Conservation (phyloP, 768 basidiomycete genomes). For the Auriculariales sp. region DNA sequence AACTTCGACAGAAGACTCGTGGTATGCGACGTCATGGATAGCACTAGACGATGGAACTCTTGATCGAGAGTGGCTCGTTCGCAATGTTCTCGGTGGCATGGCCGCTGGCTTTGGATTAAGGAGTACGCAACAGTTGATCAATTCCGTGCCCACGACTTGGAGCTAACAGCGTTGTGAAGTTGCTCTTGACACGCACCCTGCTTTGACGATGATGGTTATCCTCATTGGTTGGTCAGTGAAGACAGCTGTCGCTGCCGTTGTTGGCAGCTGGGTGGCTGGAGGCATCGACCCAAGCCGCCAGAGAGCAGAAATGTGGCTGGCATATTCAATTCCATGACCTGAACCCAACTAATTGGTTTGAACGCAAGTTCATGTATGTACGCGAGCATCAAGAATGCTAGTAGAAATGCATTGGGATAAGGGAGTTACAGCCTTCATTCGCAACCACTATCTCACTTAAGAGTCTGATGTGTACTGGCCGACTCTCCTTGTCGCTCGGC, state of each 20-base stretch:
- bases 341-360: too few relatives aligned
- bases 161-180: slow-evolving; percentile 27
- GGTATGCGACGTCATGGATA: too few relatives aligned
- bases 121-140: slow-evolving; percentile 43
- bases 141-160: background rate
- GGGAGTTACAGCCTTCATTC: too few relatives aligned
- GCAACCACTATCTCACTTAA: too few relatives aligned
- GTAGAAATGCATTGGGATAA: too few relatives aligned
- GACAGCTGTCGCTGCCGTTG: slow-evolving; percentile 42
- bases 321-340: slow-evolving; percentile 62
- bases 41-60: slow-evolving; percentile 63
- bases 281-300: slow-evolving; percentile 24
- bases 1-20: background rate
- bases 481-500: too few relatives aligned
- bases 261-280: slow-evolving; percentile 55
- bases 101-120: slow-evolving; percentile 76
- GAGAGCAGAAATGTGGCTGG: slow-evolving; percentile 56
- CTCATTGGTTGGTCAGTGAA: slow-evolving; percentile 60
- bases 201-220: slow-evolving; percentile 63
- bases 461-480: too few relatives aligned
- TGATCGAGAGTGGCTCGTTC: slow-evolving; percentile 71
- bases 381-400: too few relatives aligned
- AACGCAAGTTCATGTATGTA: too few relatives aligned
- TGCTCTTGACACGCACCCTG: slow-evolving; percentile 60
- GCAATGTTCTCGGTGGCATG: slow-evolving; percentile 75